These are phyloP conservation scores for Vaccinium corymbosum DNA, from an alignment of 148 eudicot species.

Conservation along the genomic window DNA sequence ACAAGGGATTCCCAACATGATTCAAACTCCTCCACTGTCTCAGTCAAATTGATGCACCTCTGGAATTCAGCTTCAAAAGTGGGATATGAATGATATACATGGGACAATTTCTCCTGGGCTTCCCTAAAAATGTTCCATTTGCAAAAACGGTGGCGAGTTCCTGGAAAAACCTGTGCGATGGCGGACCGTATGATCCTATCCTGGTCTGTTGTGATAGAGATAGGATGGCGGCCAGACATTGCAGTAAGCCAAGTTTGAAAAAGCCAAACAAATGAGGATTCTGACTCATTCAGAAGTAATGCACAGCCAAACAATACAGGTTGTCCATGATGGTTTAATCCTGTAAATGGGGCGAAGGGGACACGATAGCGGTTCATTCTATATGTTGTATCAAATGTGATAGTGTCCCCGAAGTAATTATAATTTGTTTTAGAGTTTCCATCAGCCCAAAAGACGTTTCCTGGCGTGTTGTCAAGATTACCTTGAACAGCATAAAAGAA, in stretches of 20 bases:
- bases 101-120: constrained; percentile 39
- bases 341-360: constrained; percentile 43
- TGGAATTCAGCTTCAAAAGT: constrained; percentile 34
- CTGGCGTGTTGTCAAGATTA: constrained; percentile 10
- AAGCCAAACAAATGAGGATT: constrained; percentile 41
- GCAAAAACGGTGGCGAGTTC: constrained; percentile 42
- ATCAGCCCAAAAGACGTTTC: constrained; percentile 47
- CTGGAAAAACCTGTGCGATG: constrained; percentile 33
- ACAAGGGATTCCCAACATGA: constrained; percentile 33
- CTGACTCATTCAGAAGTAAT: constrained; percentile 33
- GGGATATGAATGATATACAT: constrained; percentile 24
- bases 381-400: constrained; percentile 39
- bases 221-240: constrained; percentile 37
- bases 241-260: constrained; percentile 42
- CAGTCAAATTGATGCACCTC: constrained; percentile 35
- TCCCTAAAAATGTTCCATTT: constrained; percentile 44
- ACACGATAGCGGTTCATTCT: constrained; percentile 29
- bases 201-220: constrained; percentile 38
- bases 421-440: constrained; percentile 29
- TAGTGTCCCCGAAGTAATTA: constrained; percentile 38
- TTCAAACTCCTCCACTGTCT: constrained; percentile 44
- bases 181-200: constrained; percentile 37
- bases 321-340: constrained; percentile 46
- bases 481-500: constrained; percentile 37
- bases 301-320: constrained; percentile 46